Conservation (phyloP, 2,329 filamentous ascomycete species). For the Hymenotorrendiella dingleyae region DNA sequence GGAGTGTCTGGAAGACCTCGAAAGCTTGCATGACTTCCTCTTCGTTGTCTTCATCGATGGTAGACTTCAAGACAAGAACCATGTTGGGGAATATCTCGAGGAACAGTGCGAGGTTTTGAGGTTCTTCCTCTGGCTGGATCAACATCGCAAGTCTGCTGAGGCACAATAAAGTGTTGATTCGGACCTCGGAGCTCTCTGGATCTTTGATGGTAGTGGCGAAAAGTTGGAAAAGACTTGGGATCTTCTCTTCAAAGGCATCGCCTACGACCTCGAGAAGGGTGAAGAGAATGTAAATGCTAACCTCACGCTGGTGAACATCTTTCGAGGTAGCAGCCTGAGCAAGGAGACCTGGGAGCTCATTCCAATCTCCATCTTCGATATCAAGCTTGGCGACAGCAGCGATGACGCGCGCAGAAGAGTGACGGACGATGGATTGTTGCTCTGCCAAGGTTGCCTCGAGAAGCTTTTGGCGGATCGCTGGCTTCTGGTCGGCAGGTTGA, state of each 20-base stretch:
- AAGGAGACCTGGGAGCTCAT: slow-evolving; percentile 71
- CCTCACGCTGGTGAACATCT: slow-evolving; percentile 75
- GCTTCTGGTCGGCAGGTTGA: slow-evolving; percentile 69
- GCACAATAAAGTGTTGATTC: slow-evolving; percentile 89
- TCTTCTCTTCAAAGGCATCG: slow-evolving; percentile 75
- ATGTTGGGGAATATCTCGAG: slow-evolving; percentile 78
- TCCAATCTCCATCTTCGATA: slow-evolving; percentile 80
- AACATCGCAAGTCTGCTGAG: slow-evolving; percentile 84
- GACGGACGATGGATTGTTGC: slow-evolving; percentile 67
- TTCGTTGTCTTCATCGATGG: slow-evolving; percentile 74
- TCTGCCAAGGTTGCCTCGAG: slow-evolving; percentile 81
- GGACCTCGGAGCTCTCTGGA: slow-evolving; percentile 83
- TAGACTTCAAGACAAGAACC: slow-evolving; percentile 82
- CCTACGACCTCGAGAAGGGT: slow-evolving; percentile 86
- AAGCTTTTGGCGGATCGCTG: slow-evolving; percentile 72
- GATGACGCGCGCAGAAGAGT: slow-evolving; percentile 83
- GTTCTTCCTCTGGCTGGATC: slow-evolving; percentile 80
- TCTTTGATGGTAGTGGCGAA: slow-evolving; percentile 87
- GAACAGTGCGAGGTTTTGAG: slow-evolving; percentile 65
- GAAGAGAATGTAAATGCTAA: slow-evolving; percentile 89
- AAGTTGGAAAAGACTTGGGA: slow-evolving; percentile 71
- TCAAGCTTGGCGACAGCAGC: slow-evolving; percentile 82
- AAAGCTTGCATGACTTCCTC: slow-evolving; percentile 87
- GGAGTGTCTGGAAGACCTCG: slow-evolving; percentile 92
- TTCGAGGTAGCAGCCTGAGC: slow-evolving; percentile 71